Conservation (phyloP, 441 rosid genomes). For the Geranium incanum region DNA sequence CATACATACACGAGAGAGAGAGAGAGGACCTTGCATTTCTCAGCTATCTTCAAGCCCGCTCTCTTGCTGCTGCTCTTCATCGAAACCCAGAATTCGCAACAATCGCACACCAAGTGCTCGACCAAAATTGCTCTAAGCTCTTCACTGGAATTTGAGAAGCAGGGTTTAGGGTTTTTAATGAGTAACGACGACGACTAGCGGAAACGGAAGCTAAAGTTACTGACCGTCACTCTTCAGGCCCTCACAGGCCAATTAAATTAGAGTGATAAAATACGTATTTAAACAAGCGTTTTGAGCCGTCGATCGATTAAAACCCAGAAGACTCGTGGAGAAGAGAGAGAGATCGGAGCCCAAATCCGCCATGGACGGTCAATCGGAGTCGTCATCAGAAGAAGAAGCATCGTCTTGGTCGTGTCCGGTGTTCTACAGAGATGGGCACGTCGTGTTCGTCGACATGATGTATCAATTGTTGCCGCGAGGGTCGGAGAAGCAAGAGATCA, state of each 20-base stretch:
- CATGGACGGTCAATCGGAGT: conserved; percentile 6
- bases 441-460: conserved; percentile 66
- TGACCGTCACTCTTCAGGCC: background rate
- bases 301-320: background rate
- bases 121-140: background rate
- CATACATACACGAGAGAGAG: background rate
- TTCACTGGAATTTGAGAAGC: background rate
- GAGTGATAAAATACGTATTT: background rate
- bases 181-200: background rate
- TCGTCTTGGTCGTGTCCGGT: conserved; percentile 20
- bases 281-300: background rate
- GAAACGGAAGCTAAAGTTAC: background rate
- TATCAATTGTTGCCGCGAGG: conserved; percentile 56
- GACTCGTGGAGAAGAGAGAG: background rate
- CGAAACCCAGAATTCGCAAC: background rate
- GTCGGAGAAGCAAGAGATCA: conserved; percentile 83
- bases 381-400: conserved; percentile 8
- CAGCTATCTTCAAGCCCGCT: background rate
- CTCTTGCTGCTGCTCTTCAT: conserved; percentile 4
- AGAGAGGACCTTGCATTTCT: conserved; percentile 9
- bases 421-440: conserved; percentile 60
- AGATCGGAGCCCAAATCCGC: background rate
- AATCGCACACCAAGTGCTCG: background rate
- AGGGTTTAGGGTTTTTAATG: background rate
- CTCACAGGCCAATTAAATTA: background rate